Evolutionary conservation across 495 filamentous ascomycete genomes (phyloP), one percentile per base, ranked within the genome.

Genomic region (Choiromyces venosus): DNA sequence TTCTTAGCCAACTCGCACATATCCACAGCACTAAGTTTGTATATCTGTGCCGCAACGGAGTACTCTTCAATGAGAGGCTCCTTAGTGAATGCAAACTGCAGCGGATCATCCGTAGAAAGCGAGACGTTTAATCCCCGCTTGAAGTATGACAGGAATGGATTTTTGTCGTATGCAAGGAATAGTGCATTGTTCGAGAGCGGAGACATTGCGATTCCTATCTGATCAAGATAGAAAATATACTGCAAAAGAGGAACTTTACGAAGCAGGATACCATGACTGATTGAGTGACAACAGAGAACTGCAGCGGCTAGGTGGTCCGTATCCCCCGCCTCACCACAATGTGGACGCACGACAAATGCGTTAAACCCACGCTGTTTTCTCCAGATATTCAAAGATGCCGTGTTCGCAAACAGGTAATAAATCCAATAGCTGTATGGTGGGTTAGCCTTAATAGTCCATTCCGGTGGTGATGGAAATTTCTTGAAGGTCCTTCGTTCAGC

Each of bases 351-450:
- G 38, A 96, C 84, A 81, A 99, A 97, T 0, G 94, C 98, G 81
- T 96, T 98, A 86, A 98, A 97, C 5, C 94, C 93, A 35, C 94
- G 89, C 74, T 90, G 89, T 78, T 94, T 94, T 21, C 95, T 88
- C 91, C 91, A 97, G 66, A 88, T 86, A 82, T 99, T 99, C 77
- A 99, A 87, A 19, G 95, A 96, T 1, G 91, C 88, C 81, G 97
- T 92, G 82, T 99, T 99, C 56, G 96, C 88, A 80, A 93, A 99
- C 69, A 99, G 88, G 81, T 97, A 94, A 84, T 98, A 99, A 76
- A 99, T 90, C 95, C 95, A 99, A 83, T 99, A 98, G 81, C 90
- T 97, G 83, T 99, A 99, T 2, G 96, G 95, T 36, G 95, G 96
- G 81, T 99, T 98, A 80, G 98, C 93, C 79, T 91, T 93, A 25